phyloP scores from a whole-genome alignment of 441 rosid species.

The Adansonia grandidieri region DNA sequence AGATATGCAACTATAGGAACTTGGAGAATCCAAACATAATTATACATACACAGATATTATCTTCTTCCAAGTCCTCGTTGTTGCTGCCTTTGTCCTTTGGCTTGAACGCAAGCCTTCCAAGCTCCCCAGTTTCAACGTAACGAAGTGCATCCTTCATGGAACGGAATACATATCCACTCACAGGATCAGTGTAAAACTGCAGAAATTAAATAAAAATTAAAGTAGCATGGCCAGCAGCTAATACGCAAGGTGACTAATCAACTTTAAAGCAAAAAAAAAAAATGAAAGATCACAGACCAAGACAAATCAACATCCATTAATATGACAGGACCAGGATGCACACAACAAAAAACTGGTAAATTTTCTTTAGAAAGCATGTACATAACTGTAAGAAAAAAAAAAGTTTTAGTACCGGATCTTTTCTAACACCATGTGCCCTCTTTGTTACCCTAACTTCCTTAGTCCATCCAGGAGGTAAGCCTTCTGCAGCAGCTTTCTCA shows the following conservation, averaged over 20 bases:
- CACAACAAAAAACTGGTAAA: background rate
- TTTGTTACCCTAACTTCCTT: constrained; percentile 67
- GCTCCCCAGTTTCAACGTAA: constrained; percentile 66
- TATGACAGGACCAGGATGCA: background rate
- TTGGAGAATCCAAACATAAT: constrained; percentile 19
- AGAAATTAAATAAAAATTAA: constrained; percentile 29
- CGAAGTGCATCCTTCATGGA: constrained; percentile 80
- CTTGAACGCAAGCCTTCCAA: constrained; percentile 64
- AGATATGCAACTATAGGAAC: constrained; percentile 7
- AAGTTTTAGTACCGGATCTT: constrained; percentile 66
- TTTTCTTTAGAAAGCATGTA: background rate
- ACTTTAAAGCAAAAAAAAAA: constrained; percentile 12
- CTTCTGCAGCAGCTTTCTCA: constrained; percentile 70
- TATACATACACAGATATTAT: constrained; percentile 51
- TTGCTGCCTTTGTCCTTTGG: constrained; percentile 44
- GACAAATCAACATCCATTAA: background rate
- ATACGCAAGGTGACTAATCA: constrained; percentile 21
- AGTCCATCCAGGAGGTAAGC: constrained; percentile 88
- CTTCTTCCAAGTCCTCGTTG: constrained; percentile 51
- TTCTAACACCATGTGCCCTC: constrained; percentile 57
- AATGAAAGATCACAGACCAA: background rate
- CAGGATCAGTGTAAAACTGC: constrained; percentile 85
- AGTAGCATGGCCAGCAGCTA: constrained; percentile 18
- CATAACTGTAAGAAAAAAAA: background rate
- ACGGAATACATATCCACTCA: constrained; percentile 70